Percentiles rank a stretch among this genome's conserved stretches.
phyloP scores from a whole-genome alignment of 2,329 filamentous ascomycete genomes.

The Paramyrothecium roridum region DNA sequence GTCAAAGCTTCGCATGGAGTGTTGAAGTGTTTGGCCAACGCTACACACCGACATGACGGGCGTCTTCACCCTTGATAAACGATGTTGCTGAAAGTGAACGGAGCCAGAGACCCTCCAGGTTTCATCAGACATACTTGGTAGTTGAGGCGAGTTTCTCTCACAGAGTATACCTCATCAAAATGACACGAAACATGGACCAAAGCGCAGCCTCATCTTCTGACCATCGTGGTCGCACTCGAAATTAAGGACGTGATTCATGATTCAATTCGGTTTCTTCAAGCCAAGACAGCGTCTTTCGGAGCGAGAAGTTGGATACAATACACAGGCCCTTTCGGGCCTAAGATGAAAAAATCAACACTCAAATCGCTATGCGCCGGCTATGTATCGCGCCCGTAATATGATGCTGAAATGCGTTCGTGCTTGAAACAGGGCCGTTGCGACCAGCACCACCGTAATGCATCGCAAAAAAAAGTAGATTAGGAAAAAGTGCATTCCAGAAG shows the following conservation, averaged over 20 bases:
- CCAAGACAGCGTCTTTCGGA: not conserved
- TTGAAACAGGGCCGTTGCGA: not conserved
- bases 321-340: not conserved
- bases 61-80: no score
- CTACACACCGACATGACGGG: no score
- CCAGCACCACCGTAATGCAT: not conserved
- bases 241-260: not conserved
- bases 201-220: no score
- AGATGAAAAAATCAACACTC: no score
- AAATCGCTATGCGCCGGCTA: not conserved
- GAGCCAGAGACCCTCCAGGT: no score
- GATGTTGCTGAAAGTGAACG: no score
- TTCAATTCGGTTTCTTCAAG: not conserved
- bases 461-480: not conserved
- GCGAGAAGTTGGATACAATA: not conserved
- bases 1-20: no score
- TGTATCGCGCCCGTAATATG: not conserved
- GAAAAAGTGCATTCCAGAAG: not conserved
- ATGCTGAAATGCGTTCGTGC: not conserved
- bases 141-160: no score
- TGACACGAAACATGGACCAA: no score
- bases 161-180: no score
- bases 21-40: no score
- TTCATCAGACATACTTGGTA: no score
- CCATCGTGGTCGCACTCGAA: not conserved